Evolutionary conservation across 495 filamentous ascomycete genomes (phyloP), one percentile per base, ranked within the genome.

Genomic region (Extremus antarcticus): DNA sequence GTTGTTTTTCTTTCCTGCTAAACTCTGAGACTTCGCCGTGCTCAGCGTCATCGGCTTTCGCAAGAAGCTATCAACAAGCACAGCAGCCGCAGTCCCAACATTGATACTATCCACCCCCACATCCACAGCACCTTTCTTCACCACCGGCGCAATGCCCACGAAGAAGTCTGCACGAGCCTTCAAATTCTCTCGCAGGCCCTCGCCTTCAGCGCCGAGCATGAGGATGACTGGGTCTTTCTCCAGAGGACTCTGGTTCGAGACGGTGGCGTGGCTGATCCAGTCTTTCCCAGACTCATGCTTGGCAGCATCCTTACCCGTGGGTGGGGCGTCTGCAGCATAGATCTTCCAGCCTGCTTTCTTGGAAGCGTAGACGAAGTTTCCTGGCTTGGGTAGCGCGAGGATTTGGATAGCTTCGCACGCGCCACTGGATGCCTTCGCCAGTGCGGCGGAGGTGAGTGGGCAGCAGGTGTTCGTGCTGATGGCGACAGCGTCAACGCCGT

Each of bases 361-460:
- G 7, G 82, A 87, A 9, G 74, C 70, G 19, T 74, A 68, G 22
- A 98, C 76, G 64, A 98, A 92, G 16, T 75, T 74, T 4, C 74
- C 71, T 15, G 87, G 76, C 1, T 83, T 78, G 40, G 66, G 70
- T 45, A 90, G 76, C 8, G 78, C 72, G 40, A 95, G 79, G 9
- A 94, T 66, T 0, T 78, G 78, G 55, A 95, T 71, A 50, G 80
- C 76, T 67, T 98, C 92, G 3, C 86, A 79, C 16, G 91, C 90
- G 21, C 92, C 92, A 0, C 86, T 80, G 9, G 90, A 88, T 1
- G 90, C 84, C 65, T 97, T 97, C 47, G 92, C 78, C 0, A 88
- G 80, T 10, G 88, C 78, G 1, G 88, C 73, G 24, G 83, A 85
- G 40, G 82, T 84, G 32, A 96, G 68, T 1, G 81, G 76, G 0